Evolutionary conservation across 495 filamentous ascomycete species (phyloP).

Genomic region (Bacidia rubella): DNA sequence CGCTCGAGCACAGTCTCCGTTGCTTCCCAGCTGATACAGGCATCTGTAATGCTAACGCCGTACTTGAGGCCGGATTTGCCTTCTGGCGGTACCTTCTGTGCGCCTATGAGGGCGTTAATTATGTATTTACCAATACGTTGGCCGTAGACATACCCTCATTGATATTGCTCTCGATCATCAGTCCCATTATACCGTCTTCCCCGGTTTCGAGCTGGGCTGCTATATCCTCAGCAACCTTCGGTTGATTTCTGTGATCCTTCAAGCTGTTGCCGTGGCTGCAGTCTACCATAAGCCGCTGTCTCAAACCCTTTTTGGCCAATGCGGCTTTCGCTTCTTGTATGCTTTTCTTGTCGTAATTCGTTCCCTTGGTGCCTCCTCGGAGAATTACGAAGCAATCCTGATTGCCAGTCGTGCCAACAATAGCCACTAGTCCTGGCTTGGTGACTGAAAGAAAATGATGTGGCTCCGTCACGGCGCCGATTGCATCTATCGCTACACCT

Average conservation of each 20-base stretch:
- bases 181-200: conserved; percentile 77
- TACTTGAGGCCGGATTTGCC: conserved; percentile 68
- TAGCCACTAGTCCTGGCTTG: conserved; percentile 94
- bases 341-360: conserved; percentile 82
- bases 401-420: conserved; percentile 84
- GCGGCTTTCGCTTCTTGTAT: conserved; percentile 68
- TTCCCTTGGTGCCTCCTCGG: conserved; percentile 80
- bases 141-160: conserved; percentile 53
- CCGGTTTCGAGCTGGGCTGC: conserved; percentile 77
- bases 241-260: conserved; percentile 72
- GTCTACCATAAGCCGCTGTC: conserved; percentile 89
- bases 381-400: conserved; percentile 96
- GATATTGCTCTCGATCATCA: conserved; percentile 99
- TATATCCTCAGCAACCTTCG: conserved; percentile 71
- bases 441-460: conserved; percentile 99
- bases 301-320: conserved; percentile 71
- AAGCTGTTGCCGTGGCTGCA: conserved; percentile 76
- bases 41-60: conserved; percentile 94
- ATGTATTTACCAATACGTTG: too few relatives aligned
- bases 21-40: conserved; percentile 87
- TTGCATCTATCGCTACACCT: conserved; percentile 89
- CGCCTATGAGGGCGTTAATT: conserved; percentile 6
- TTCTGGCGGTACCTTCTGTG: conserved; percentile 79
- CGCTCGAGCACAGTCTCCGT: conserved; percentile 78
- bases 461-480: conserved; percentile 76